Evolutionary conservation across 306 rosid species (phyloP).

Genomic region (Sechiopsis laciniata): DNA sequence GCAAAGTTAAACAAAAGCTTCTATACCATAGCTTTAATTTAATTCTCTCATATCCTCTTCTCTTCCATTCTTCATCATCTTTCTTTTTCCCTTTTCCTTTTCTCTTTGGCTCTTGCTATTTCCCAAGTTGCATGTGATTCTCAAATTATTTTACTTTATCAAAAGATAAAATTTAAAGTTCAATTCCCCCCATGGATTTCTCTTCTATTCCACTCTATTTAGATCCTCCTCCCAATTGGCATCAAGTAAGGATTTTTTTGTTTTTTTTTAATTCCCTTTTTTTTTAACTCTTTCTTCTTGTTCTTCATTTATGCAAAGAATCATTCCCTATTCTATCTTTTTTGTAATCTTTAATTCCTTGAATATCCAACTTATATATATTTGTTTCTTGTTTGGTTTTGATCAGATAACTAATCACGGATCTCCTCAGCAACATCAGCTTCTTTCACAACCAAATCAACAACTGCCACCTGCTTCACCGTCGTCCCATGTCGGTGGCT

Average conservation of each 20-base stretch:
- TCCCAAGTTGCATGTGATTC: constrained; percentile 74
- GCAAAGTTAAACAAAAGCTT: constrained; percentile 77
- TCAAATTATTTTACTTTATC: constrained; percentile 82
- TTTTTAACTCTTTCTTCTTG: too few species aligned
- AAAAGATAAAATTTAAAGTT: constrained; percentile 41
- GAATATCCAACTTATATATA: constrained; percentile 21
- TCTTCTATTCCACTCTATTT: constrained; percentile 92
- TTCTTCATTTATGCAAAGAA: neutral
- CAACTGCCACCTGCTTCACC: neutral
- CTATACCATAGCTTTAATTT: constrained; percentile 23
- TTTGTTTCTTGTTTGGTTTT: neutral
- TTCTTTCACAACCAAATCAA: neutral
- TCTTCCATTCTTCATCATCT: constrained; percentile 37
- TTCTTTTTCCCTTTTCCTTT: constrained; percentile 19
- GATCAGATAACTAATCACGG: constrained; percentile 26
- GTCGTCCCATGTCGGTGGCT: constrained; percentile 6
- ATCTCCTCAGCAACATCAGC: constrained; percentile 28
- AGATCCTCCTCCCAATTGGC: constrained; percentile 99
- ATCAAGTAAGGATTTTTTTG: constrained; percentile 60
- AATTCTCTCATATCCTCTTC: constrained; percentile 22
- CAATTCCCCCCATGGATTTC: constrained; percentile 69
- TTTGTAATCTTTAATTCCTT: constrained; percentile 5
- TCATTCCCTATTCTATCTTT: constrained; percentile 20
- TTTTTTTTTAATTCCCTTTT: neutral
- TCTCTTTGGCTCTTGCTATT: constrained; percentile 82